Base-by-base conservation (phyloP, 140 eudicot species). In the Senecio squalidus region DNA sequence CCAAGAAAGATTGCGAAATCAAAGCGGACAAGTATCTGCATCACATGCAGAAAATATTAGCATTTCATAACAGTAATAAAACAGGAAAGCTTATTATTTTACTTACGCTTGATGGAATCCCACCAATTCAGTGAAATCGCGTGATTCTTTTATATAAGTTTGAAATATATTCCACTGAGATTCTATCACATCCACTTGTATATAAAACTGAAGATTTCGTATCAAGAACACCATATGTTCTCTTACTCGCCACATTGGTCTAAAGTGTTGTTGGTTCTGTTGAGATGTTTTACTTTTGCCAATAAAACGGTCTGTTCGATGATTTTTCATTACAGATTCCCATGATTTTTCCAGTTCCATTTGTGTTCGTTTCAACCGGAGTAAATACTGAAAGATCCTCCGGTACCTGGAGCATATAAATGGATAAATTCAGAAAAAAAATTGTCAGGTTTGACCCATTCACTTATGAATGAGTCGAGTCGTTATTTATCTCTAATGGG, bases 221-320 rank as follows among this genome's bases (percentile, higher is more conserved):
- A 92, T 92, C 77, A 87, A 74, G 78, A 86, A 92, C 57, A 84
- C 95, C 98, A 87, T 92, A 29, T 86, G 98, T 61, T 92, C 98
- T 79, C 98, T 86, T 59, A 87, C 84, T 68, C 82, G 79, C 92
- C 94, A 84, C 95, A 92, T 79, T 38, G 97, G 95, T 74, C 84
- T 85, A 63, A 73, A 70, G 46, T 77, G 80, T 52, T 92, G 92
- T 22, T 88, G 65, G 28, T 58, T 74, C 55, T 81, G 92, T 65
- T 79, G 89, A 66, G 86, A 79, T 54, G 69, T 53, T 57, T 76
- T 69, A 65, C 66, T 82, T 27, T 79, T 77, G 51, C 84, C 79
- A 77, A 86, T 78, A 64, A n/a, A n/a, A n/a, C n/a, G n/a, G n/a
- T 86, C 94, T 11, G 76, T 61, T 74, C 81, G 96, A 65, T 77